phyloP scores from a whole-genome alignment of 202 grass and related monocot species.

The Schoenoplectus tabernaemontani region DNA sequence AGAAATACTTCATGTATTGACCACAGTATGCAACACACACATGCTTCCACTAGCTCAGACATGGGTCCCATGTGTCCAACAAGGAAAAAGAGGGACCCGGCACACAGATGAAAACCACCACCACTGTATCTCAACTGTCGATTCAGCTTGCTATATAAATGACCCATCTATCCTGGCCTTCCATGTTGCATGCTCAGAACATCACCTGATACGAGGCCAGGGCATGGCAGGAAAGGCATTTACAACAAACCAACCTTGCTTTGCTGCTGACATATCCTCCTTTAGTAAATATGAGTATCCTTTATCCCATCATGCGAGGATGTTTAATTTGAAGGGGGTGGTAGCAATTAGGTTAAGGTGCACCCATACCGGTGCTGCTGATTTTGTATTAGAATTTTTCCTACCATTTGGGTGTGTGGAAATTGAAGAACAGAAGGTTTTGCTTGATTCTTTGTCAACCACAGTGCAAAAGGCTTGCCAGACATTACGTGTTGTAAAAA shows the following conservation, averaged over 20 bases:
- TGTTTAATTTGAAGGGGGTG: constrained; percentile 71
- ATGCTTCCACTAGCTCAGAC: constrained; percentile 86
- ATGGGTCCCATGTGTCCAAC: constrained; percentile 75
- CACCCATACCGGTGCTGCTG: constrained; percentile 46
- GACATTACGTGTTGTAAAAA: constrained; percentile 44
- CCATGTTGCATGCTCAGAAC: constrained; percentile 76
- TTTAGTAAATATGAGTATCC: constrained; percentile 59
- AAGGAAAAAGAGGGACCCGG: constrained; percentile 76
- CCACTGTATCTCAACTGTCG: constrained; percentile 67
- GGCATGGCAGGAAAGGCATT: constrained; percentile 68
- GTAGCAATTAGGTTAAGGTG: constrained; percentile 75
- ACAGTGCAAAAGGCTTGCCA: constrained; percentile 61
- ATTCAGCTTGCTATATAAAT: constrained; percentile 64
- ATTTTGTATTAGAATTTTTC: constrained; percentile 90
- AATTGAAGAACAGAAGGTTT: constrained; percentile 55
- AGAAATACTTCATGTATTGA: constrained; percentile 82
- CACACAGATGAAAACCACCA: constrained; percentile 76
- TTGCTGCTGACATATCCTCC: constrained; percentile 54
- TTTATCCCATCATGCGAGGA: constrained; percentile 76
- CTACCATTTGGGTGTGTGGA: constrained; percentile 49
- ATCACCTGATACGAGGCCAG: constrained; percentile 62
- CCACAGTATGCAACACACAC: constrained; percentile 54
- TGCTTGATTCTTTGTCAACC: constrained; percentile 71
- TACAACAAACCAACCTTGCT: constrained; percentile 68
- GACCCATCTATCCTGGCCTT: constrained; percentile 46